Percentiles rank a stretch among this genome's conserved stretches.
phyloP scores from a whole-genome alignment of 345 rosid species.

The Rhizophora apiculata region DNA sequence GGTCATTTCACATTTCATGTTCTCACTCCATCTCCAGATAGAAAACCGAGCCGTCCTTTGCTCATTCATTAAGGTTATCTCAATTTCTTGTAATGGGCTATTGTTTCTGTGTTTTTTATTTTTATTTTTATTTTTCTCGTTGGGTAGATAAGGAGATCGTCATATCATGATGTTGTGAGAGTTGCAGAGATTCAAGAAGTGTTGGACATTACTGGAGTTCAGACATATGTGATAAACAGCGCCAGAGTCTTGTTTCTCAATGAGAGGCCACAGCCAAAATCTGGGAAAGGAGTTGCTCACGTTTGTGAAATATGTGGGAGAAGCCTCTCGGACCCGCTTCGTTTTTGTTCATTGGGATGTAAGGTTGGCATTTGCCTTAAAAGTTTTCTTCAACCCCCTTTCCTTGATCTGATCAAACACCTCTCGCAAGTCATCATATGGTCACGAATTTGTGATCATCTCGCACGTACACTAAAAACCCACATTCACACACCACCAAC shows the following conservation, averaged over 20 bases:
- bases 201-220: constrained; percentile 75
- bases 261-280: constrained; percentile 75
- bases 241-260: constrained; percentile 80
- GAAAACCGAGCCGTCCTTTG: not conserved
- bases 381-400: not conserved
- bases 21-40: no score
- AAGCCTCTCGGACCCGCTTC: constrained; percentile 73
- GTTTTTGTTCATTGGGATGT: constrained; percentile 93
- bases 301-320: constrained; percentile 76
- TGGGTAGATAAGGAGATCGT: constrained; percentile 73
- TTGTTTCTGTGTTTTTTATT: not conserved
- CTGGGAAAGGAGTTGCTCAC: constrained; percentile 53
- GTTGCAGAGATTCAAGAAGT: constrained; percentile 69
- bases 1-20: constrained; percentile 22
- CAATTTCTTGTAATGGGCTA: not conserved
- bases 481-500: constrained; percentile 28
- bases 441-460: constrained; percentile 18
- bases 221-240: constrained; percentile 87
- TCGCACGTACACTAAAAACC: constrained; percentile 10
- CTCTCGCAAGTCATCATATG: constrained; percentile 24
- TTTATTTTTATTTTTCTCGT: no score
- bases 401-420: constrained; percentile 13
- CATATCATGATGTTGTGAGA: constrained; percentile 90
- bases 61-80: not conserved
- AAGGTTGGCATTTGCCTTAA: constrained; percentile 45